Base-by-base conservation (phyloP, 2,329 filamentous ascomycete genomes). In the Stemphylium lycopersici region DNA sequence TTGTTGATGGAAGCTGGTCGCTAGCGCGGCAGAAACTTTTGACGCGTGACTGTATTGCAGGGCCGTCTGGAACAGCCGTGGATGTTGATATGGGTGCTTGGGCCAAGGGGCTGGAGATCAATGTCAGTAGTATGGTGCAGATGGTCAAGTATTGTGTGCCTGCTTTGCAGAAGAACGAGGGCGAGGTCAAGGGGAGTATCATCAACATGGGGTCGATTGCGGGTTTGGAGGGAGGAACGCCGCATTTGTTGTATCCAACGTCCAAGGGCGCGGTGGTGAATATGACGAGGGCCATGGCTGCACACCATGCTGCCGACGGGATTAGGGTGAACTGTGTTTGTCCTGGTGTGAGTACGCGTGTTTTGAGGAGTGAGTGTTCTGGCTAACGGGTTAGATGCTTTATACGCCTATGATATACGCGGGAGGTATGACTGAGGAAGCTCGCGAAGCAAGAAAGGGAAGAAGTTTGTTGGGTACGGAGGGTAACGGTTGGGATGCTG, bases 201-300 rank as follows among this genome's bases (percentile, higher is more conserved):
- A 90, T 93, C 80, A 93, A 92, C 77, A 91, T 90, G 71, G 86
- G 88, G 34, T 91, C 88, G 16, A 86, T 93, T 69, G 91, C 91
- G 70, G 88, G 86, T 34, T 91, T 39, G 43, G 44, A 43, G 40
- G 81, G 81, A 2, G 81, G 82, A 0, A 83, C 80, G 15, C 81
- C 80, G 2, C 77, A 81, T 72, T 60, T 84, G 24, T 66, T 83
- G 3, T 84, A 84, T 69, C 82, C 81, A 3, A 84, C 81, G 8
- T 77, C 74, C 24, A 83, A 84, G 63, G 81, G 81, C 1, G 81
- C 81, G 0, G 74, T 84, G 20, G 79, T 84, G 37, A 82, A 84
- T 55, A 80, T 84, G 79, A 85, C 81, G 0, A 69, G 80, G 37
- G 81, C 82, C 0, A 84, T 84, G 82, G 81, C 82, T 1, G 78